Conservation (phyloP, 208 protist species). For the Tritrichomonas foetus region DNA sequence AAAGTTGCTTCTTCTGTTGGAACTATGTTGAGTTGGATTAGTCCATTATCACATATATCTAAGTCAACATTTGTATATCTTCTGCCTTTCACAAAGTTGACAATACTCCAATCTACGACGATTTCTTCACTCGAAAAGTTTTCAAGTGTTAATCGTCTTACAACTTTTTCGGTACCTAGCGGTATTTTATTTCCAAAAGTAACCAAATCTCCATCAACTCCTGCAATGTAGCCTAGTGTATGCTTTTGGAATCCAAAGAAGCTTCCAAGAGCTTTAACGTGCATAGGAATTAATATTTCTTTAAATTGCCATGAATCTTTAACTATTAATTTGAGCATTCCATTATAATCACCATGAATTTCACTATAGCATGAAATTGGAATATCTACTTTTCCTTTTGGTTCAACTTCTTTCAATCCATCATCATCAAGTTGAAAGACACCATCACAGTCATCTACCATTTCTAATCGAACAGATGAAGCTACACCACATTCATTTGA, state of each 20-base stretch:
- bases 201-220: background rate
- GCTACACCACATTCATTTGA: background rate
- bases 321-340: background rate
- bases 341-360: conserved; percentile 35
- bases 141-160: background rate
- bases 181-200: background rate
- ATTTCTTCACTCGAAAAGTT: background rate
- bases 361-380: conserved; percentile 19
- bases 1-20: background rate
- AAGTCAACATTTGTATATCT: background rate
- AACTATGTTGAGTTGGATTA: background rate
- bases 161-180: background rate
- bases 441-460: background rate
- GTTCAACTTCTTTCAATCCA: background rate
- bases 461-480: background rate
- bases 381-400: background rate
- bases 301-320: conserved; percentile 14
- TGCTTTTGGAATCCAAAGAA: conserved; percentile 28
- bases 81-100: conserved; percentile 22
- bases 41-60: background rate
- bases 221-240: background rate
- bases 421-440: background rate
- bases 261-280: conserved; percentile 31
- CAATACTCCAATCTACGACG: background rate
- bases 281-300: background rate